phyloP scores from a whole-genome alignment of 2,329 filamentous ascomycete species.

The Penicillium aurantiogriseum region DNA sequence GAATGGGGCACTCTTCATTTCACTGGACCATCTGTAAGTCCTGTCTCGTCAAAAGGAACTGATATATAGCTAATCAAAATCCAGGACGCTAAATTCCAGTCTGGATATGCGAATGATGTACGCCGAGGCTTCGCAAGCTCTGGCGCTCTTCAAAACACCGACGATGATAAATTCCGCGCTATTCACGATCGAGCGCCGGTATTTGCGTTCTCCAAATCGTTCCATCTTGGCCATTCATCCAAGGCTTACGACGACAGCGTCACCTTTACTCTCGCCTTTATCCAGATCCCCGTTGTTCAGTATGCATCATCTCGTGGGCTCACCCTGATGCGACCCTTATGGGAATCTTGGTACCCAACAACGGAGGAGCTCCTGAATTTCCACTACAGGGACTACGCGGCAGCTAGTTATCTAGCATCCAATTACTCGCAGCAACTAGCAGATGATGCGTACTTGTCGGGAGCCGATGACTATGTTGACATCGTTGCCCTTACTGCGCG shows the following conservation, averaged over 20 bases:
- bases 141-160: slow-evolving; percentile 63
- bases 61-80: slow-evolving; percentile 13
- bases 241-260: slow-evolving; percentile 53
- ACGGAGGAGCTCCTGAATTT: slow-evolving; percentile 66
- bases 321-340: slow-evolving; percentile 75
- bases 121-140: slow-evolving; percentile 68
- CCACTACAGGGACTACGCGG: slow-evolving; percentile 72
- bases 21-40: slow-evolving; percentile 60
- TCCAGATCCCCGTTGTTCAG: slow-evolving; percentile 76
- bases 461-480: slow-evolving; percentile 71
- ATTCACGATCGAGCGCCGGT: slow-evolving; percentile 78
- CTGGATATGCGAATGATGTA: slow-evolving; percentile 64
- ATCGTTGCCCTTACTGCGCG: slow-evolving; percentile 75
- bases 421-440: slow-evolving; percentile 72
- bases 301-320: slow-evolving; percentile 73
- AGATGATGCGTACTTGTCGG: slow-evolving; percentile 69
- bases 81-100: slow-evolving; percentile 64
- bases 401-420: slow-evolving; percentile 62
- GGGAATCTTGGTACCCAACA: slow-evolving; percentile 70
- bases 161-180: slow-evolving; percentile 65
- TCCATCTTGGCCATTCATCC: slow-evolving; percentile 50
- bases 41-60: background rate
- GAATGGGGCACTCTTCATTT: slow-evolving; percentile 85
- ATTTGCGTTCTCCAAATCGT: slow-evolving; percentile 72
- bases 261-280: slow-evolving; percentile 72